Evolutionary conservation across 2,329 filamentous ascomycete genomes (phyloP), one percentile per base, ranked within the genome.

Genomic region (Pseudodiploospora longispora): DNA sequence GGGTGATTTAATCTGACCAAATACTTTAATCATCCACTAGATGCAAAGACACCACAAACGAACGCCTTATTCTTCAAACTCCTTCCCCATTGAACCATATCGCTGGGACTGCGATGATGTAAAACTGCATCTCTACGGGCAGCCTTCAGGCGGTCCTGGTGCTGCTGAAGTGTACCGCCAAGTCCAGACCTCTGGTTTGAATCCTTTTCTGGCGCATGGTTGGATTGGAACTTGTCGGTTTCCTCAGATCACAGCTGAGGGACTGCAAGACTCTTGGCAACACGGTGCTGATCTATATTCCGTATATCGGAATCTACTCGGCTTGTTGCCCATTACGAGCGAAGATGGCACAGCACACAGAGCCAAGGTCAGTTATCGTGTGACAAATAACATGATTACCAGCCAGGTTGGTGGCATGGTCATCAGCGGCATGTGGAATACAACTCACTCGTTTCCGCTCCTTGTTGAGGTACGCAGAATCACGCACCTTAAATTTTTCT

Each of bases 11-110:
- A 19, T 19, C 19, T 19, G 19, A 19, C 19, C 19, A 19, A 19
- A 19, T 19, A 19, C 19, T 19, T 19, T 19, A 19, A 19, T 19
- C 19, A 19, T 19, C 19, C 19, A 19, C 30, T 36, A 82, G 73
- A 84, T 90, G 40, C 87, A 93, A 57, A 77, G 87, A 41, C 87
- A 93, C 59, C 87, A 93, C 63, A 93, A 93, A 59, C 78, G 87
- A 27, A 93, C 86, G 0, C 86, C 86, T 0, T 93, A 93, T 59
- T 77, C 83, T 2, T 72, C 75, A 42, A 94, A 93, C 58, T 78
- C 80, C 0, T 91, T 93, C 54, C 86, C 86, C 0, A 67, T 76
- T 1, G 87, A 93, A 59, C 67, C 77, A 0, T 85, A 87, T 57
- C 65, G 68, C 12, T 93, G 86, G 87, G 64, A 83, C 57, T 93